Evolutionary conservation across 2,329 filamentous ascomycete genomes (phyloP), one percentile per base, ranked within the genome.

Genomic region (Penicillium sp.): DNA sequence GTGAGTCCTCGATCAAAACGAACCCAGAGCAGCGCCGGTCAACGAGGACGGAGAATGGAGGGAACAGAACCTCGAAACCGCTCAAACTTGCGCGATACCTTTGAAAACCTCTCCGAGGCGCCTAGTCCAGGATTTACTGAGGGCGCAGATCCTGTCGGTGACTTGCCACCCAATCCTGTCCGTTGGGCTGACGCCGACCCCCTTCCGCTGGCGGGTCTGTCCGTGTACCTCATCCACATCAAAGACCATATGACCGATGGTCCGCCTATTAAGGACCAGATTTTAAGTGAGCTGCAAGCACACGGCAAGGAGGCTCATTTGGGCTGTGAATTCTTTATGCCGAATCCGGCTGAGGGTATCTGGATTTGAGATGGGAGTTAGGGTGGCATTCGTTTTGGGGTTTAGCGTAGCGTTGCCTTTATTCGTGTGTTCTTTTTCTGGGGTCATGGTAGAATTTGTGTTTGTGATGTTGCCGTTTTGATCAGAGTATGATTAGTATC

Each of bases 161-260:
- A 49, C 24, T 14, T 50, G 10, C 43, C 32, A 51, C 61, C 1
- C 32, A 62, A n/a, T 37, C 39, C 49, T 27, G 45, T 42, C 29
- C 44, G 24, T 26, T 57, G 54, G 55, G 48, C 46, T 35, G 43
- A 54, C 26, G 48, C 46, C 49, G 60, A 37, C 32, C 56, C 56
- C 47, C 63, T 61, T 40, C 82, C 83, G 6, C 74, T 98, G 4
- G 73, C 76, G 42, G 89, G 89, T 0, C 65, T 97, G 23, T 86
- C 82, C 52, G 75, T 98, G 1, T 83, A 96, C 40, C 81, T 97
- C 45, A 97, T 97, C 29, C 93, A 98, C 64, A 80, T 97, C 61
- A 98, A 98, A 66, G 91, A 97, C 55, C 85, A 79, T 18, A 72
- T 96, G 45, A 74, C 77, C 7, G 89, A 95, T 63, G 87, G 82